Conservation (phyloP, 306 rosid genomes). For the Prunus mume region DNA sequence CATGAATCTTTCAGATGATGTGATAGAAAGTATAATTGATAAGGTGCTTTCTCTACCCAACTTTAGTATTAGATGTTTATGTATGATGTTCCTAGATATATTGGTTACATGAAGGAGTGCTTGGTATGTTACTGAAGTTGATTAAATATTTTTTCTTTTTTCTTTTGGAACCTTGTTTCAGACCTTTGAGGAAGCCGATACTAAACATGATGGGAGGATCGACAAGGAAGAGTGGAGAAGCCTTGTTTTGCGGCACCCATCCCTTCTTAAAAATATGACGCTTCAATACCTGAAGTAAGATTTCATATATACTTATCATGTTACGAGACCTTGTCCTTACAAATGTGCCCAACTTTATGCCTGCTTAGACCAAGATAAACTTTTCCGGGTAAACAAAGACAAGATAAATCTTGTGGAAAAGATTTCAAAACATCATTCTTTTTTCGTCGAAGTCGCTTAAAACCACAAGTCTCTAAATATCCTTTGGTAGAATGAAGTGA, state of each 20-base stretch:
- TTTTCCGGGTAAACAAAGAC: not conserved
- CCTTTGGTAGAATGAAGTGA: not conserved
- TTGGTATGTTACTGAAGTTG: not conserved
- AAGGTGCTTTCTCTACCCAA: conserved; percentile 52
- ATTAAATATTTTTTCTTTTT: not conserved
- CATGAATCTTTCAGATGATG: conserved; percentile 95
- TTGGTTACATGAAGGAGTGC: not conserved
- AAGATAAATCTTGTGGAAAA: not conserved
- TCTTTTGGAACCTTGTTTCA: conserved; percentile 25
- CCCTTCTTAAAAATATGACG: conserved; percentile 95
- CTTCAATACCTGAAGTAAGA: conserved; percentile 96
- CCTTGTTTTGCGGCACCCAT: conserved; percentile 89
- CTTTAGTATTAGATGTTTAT: not conserved
- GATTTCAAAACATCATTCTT: not conserved
- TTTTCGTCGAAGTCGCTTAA: not conserved
- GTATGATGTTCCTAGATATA: not conserved
- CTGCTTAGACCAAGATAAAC: not conserved
- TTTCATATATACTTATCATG: not conserved
- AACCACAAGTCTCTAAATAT: not conserved
- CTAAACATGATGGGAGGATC: conserved; percentile 93
- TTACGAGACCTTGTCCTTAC: not conserved
- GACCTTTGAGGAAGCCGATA: conserved; percentile 99
- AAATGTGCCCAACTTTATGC: not conserved
- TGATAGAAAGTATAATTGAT: conserved; percentile 96
- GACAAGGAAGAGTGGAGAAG: conserved; percentile 99